phyloP scores from a whole-genome alignment of 148 eudicot genomes.

The Rhododendron vialii region DNA sequence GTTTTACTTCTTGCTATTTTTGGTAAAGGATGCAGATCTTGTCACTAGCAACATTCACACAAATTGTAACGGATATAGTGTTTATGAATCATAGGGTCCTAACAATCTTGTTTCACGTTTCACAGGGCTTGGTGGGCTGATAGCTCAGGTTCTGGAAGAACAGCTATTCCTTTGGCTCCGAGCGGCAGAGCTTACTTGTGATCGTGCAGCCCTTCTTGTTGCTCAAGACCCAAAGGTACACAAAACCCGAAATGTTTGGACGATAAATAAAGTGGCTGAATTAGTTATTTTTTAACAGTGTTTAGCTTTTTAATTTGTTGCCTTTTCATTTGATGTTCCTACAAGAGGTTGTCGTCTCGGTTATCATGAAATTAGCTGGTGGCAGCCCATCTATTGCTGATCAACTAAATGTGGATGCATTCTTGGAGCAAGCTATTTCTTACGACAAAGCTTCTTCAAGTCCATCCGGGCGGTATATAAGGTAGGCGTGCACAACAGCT shows the following conservation, averaged over 20 bases:
- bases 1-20: not conserved
- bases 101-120: not conserved
- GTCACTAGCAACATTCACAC: not conserved
- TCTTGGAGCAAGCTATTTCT: slow-evolving; percentile 98
- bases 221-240: slow-evolving; percentile 96
- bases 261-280: not conserved
- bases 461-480: slow-evolving; percentile 88
- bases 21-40: not conserved
- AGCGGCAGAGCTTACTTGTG: slow-evolving; percentile 96
- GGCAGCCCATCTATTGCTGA: slow-evolving; percentile 96
- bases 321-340: slow-evolving; percentile 26
- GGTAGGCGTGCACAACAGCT: slow-evolving; percentile 30
- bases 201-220: slow-evolving; percentile 98
- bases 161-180: slow-evolving; percentile 93
- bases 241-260: not conserved
- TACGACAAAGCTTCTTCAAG: slow-evolving; percentile 93
- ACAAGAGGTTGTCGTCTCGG: slow-evolving; percentile 98
- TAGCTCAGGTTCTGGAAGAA: slow-evolving; percentile 85
- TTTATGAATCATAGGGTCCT: not conserved
- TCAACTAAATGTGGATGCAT: slow-evolving; percentile 90
- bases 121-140: slow-evolving; percentile 78
- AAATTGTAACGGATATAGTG: not conserved
- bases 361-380: slow-evolving; percentile 97
- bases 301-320: slow-evolving; percentile 3
- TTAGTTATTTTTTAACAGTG: not conserved